A percentile compares a stretch with the other conserved stretches of the same genome.
Evolutionary conservation across 768 basidiomycete genomes (phyloP).

Genomic region (Amanita jacksonii): DNA sequence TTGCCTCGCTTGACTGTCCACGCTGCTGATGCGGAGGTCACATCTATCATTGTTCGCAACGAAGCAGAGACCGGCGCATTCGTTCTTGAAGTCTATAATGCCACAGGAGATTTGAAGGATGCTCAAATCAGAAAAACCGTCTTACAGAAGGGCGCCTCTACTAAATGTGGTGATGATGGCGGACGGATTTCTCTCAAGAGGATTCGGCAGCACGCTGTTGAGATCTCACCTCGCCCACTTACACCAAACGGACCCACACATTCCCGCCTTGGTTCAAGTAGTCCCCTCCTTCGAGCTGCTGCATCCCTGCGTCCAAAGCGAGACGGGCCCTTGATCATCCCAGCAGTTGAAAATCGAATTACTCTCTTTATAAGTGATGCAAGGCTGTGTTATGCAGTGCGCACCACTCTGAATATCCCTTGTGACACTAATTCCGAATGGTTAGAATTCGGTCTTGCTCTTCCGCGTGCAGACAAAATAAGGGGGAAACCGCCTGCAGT

Average conservation of each 20-base stretch:
- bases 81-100: conserved; percentile 53
- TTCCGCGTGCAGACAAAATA: conserved; percentile 17
- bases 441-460: conserved; percentile 64
- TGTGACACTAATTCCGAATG: conserved; percentile 53
- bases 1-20: conserved; percentile 65
- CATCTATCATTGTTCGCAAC: conserved; percentile 50
- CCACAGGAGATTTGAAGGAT: conserved; percentile 46
- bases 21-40: conserved; percentile 53
- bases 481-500: conserved; percentile 24
- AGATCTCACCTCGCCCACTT: conserved; percentile 20
- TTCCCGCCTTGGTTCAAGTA: conserved; percentile 20
- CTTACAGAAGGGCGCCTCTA: conserved; percentile 47
- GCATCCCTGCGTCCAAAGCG: conserved; percentile 26
- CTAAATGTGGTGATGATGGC: conserved; percentile 54
- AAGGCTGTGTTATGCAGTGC: conserved; percentile 50
- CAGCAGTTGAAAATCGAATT: conserved; percentile 43
- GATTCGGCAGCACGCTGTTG: conserved; percentile 16
- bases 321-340: conserved; percentile 53
- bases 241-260: conserved; percentile 25
- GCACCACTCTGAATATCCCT: conserved; percentile 46
- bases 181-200: conserved; percentile 46
- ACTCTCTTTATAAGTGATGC: conserved; percentile 35
- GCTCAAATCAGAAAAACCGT: conserved; percentile 57
- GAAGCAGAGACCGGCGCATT: conserved; percentile 34
- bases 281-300: conserved; percentile 17